These are phyloP conservation scores for Suillus brevipes DNA, from an alignment of 768 basidiomycete species.

Conservation along the genomic window DNA sequence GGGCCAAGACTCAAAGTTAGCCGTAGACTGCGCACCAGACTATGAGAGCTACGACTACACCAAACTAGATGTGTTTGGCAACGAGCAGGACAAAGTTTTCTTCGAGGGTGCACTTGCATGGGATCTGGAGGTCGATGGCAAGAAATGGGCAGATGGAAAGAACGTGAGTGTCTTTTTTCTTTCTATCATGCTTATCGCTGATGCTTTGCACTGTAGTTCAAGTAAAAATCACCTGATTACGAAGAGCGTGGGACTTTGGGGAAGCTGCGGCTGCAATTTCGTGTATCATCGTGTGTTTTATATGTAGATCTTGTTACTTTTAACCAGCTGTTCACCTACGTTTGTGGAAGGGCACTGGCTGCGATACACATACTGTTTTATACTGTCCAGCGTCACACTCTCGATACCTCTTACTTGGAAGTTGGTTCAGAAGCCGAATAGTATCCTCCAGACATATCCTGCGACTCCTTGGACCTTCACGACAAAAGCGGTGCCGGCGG, in stretches of 20 bases:
- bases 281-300: constrained; percentile 5
- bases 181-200: not conserved
- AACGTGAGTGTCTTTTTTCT: constrained; percentile 56
- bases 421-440: not conserved
- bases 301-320: constrained; percentile 5
- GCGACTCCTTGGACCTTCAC: not conserved
- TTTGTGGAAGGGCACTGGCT: not conserved
- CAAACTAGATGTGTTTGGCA: constrained; percentile 66
- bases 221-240: constrained; percentile 19
- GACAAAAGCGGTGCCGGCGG: not conserved
- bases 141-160: constrained; percentile 91
- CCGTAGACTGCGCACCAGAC: constrained; percentile 83
- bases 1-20: constrained; percentile 70
- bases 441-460: not conserved
- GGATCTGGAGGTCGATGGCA: constrained; percentile 88
- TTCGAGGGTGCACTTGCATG: constrained; percentile 93
- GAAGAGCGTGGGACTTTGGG: not conserved
- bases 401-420: not conserved
- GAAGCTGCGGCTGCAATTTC: constrained; percentile 1
- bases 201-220: constrained; percentile 26
- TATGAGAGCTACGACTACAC: constrained; percentile 87
- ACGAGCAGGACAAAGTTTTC: constrained; percentile 79
- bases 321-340: not conserved
- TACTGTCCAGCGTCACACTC: not conserved
- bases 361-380: not conserved